These are phyloP conservation scores for Buxus sempervirens DNA, from an alignment of 164 flowering plant species.

Conservation along the genomic window DNA sequence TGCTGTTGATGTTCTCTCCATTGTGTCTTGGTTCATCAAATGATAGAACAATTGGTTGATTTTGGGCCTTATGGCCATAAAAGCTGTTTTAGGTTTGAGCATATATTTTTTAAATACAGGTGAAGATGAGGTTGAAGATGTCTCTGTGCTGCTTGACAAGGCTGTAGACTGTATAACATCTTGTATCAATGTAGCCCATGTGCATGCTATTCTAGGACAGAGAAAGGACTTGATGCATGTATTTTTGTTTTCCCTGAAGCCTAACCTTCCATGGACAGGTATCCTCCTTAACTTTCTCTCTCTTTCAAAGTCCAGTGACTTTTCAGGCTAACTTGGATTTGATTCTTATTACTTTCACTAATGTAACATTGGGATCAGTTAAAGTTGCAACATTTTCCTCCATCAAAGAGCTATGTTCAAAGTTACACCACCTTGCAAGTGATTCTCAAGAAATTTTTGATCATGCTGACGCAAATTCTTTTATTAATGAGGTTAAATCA, in stretches of 20 bases:
- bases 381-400: slow-evolving; percentile 66
- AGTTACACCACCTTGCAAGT: slow-evolving; percentile 25
- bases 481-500: slow-evolving; percentile 60
- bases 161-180: slow-evolving; percentile 62
- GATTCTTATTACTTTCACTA: neutral
- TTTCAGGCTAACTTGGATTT: neutral
- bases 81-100: slow-evolving; percentile 1
- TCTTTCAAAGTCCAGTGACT: neutral
- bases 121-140: slow-evolving; percentile 43
- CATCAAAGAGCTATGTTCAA: slow-evolving; percentile 68
- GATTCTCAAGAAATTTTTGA: slow-evolving; percentile 29
- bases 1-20: too few species aligned
- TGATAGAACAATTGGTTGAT: neutral
- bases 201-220: slow-evolving; percentile 54
- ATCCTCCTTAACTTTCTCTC: slow-evolving; percentile 11
- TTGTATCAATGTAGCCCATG: slow-evolving; percentile 55
- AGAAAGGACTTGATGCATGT: slow-evolving; percentile 52
- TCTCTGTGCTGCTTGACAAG: slow-evolving; percentile 53
- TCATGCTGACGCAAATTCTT: slow-evolving; percentile 22
- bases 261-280: slow-evolving; percentile 79
- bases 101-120: slow-evolving; percentile 27
- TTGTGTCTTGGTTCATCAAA: too few species aligned
- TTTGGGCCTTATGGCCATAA: neutral
- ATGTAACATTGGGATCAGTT: slow-evolving; percentile 41
- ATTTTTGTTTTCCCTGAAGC: slow-evolving; percentile 38